These are phyloP conservation scores for Stropharia rugosoannulata DNA, from an alignment of 768 basidiomycete genomes.

Conservation along the genomic window DNA sequence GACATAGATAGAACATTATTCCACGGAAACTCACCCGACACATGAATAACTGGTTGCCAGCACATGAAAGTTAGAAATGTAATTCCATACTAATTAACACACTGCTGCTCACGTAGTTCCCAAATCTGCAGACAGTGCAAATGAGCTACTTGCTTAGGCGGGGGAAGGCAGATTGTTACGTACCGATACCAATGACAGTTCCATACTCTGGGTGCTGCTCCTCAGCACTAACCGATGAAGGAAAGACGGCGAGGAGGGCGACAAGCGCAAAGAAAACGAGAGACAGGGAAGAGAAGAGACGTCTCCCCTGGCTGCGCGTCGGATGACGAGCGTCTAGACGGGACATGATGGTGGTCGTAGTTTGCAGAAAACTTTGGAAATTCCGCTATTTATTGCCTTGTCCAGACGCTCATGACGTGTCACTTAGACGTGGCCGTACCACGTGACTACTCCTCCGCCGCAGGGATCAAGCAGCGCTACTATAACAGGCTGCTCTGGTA, in stretches of 20 bases:
- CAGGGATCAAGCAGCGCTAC: not conserved
- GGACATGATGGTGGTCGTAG: constrained; percentile 34
- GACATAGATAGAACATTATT: not conserved
- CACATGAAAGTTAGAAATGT: constrained; percentile 23
- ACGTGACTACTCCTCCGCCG: constrained; percentile 23
- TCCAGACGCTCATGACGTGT: constrained; percentile 33
- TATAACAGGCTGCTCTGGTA: not conserved
- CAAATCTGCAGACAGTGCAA: constrained; percentile 54
- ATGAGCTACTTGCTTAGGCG: not conserved
- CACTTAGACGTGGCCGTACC: constrained; percentile 39
- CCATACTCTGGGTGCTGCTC: constrained; percentile 78
- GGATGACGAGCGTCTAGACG: constrained; percentile 40
- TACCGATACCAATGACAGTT: constrained; percentile 91
- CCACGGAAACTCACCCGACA: constrained; percentile 68
- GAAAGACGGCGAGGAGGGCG: constrained; percentile 72
- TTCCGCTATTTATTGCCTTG: constrained; percentile 28
- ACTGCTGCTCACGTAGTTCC: constrained; percentile 73
- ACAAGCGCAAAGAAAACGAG: constrained; percentile 60
- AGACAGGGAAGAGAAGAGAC: constrained; percentile 57
- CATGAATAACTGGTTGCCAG: constrained; percentile 75
- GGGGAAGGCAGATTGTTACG: constrained; percentile 21
- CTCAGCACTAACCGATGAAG: constrained; percentile 62
- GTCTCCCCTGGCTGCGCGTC: constrained; percentile 58
- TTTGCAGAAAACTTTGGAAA: constrained; percentile 23
- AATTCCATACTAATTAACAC: not conserved